phyloP scores from a whole-genome alignment of 192 early-diverging fungal species.

The Haplosporangium gracile region DNA sequence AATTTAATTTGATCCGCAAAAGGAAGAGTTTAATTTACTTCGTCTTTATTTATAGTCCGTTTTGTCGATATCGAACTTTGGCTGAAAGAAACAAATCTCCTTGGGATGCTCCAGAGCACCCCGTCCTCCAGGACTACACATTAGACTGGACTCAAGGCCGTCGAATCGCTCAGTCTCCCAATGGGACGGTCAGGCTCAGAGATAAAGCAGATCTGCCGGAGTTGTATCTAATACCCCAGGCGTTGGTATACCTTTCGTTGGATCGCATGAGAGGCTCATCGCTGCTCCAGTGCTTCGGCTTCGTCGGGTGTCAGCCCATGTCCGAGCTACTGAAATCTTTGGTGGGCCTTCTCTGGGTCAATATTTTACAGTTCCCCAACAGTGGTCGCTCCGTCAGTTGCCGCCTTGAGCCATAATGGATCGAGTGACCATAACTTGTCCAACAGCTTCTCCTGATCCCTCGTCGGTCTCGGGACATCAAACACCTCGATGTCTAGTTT shows the following conservation, averaged over 20 bases:
- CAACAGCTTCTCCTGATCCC: not conserved
- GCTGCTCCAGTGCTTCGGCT: not conserved
- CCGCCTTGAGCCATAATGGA: not conserved
- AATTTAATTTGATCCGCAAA: too few relatives aligned
- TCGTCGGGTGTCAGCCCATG: not conserved
- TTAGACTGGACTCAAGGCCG: too few relatives aligned
- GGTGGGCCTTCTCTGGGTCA: too few relatives aligned
- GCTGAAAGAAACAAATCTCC: too few relatives aligned
- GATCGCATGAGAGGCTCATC: not conserved
- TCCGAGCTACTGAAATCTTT: too few relatives aligned
- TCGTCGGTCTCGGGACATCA: not conserved
- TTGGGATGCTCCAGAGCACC: too few relatives aligned
- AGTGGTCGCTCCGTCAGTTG: not conserved
- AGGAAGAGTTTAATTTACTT: too few relatives aligned
- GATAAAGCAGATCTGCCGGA: not conserved
- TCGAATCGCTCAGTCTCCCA: too few relatives aligned
- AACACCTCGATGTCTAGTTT: not conserved
- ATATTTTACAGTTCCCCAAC: not conserved
- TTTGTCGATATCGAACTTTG: too few relatives aligned
- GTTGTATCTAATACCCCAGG: not conserved
- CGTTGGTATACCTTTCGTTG: not conserved
- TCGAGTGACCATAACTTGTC: not conserved
- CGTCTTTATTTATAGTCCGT: too few relatives aligned
- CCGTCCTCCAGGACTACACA: too few relatives aligned
- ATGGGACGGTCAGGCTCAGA: too few relatives aligned